These are phyloP conservation scores for Chloranthus sessilifolius DNA, from an alignment of 164 flowering plant species.

Conservation along the genomic window DNA sequence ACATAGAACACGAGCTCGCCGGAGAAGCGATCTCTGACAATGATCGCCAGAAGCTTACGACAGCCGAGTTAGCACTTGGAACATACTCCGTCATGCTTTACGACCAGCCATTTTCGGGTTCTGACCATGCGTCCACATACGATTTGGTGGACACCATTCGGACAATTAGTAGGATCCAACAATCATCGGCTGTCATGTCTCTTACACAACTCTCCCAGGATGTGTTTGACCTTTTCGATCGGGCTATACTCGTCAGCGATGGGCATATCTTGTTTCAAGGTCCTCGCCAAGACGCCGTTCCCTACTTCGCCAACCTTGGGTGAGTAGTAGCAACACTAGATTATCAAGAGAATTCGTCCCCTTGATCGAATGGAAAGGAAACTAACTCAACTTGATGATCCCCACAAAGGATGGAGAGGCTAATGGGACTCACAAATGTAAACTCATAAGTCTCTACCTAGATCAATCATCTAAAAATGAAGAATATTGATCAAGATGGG, in stretches of 20 bases:
- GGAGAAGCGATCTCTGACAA: constrained; percentile 23
- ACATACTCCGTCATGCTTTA: constrained; percentile 26
- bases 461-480: too few species aligned
- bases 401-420: too few species aligned
- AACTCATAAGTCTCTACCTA: too few species aligned
- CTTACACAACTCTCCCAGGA: constrained; percentile 25
- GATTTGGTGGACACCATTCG: constrained; percentile 22
- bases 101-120: constrained; percentile 29
- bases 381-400: too few species aligned
- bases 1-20: constrained; percentile 18
- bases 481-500: too few species aligned
- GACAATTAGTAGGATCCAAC: constrained; percentile 26
- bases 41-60: constrained; percentile 27
- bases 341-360: not conserved
- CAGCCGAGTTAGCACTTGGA: constrained; percentile 28
- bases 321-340: constrained; percentile 9
- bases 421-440: too few species aligned
- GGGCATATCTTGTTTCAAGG: constrained; percentile 26
- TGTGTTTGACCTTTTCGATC: constrained; percentile 22
- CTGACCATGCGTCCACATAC: constrained; percentile 20
- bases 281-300: constrained; percentile 21
- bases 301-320: constrained; percentile 26
- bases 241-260: constrained; percentile 21
- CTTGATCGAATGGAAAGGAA: too few species aligned
- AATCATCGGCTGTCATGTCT: constrained; percentile 28